These are phyloP conservation scores for Candolleomyces eurysporus DNA, from an alignment of 768 basidiomycete genomes.

Conservation along the genomic window DNA sequence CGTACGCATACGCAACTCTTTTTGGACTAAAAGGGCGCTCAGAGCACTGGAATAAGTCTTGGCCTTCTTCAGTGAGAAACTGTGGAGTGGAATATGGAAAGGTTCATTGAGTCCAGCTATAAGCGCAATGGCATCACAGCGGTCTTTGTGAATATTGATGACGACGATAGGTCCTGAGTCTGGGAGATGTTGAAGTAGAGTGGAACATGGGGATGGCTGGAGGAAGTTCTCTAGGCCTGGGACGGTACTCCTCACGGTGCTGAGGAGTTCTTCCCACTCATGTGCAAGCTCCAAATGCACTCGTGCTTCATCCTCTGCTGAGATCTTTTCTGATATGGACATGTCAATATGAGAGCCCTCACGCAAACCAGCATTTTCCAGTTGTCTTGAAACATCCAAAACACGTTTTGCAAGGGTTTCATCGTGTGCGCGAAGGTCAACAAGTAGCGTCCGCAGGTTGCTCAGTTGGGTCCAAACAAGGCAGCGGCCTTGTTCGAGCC, in stretches of 20 bases:
- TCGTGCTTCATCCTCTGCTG: not conserved
- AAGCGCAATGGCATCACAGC: constrained; percentile 11
- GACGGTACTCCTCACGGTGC: not conserved
- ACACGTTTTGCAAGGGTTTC: constrained; percentile 12
- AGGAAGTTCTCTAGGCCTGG: constrained; percentile 4
- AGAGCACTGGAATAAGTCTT: not conserved
- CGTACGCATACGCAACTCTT: constrained; percentile 1
- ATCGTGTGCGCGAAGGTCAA: constrained; percentile 11
- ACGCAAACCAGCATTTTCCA: constrained; percentile 9
- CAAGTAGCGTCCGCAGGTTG: constrained; percentile 19
- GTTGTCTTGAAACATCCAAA: constrained; percentile 10
- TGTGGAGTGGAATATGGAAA: constrained; percentile 8
- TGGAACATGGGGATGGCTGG: not conserved
- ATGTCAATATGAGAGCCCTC: not conserved
- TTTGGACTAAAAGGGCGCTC: not conserved
- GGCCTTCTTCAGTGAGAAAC: constrained; percentile 2
- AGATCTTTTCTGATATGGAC: no score
- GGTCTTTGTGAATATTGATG: constrained; percentile 2
- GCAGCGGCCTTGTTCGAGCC: constrained; percentile 30
- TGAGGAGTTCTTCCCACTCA: not conserved
- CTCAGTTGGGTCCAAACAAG: constrained; percentile 27
- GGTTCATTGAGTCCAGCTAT: not conserved
- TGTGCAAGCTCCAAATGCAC: not conserved
- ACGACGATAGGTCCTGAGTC: constrained; percentile 5
- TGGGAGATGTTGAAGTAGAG: not conserved